Evolutionary conservation across 202 grass and related monocot species (phyloP), one percentile per base, ranked within the genome.

Genomic region (Setaria italica): DNA sequence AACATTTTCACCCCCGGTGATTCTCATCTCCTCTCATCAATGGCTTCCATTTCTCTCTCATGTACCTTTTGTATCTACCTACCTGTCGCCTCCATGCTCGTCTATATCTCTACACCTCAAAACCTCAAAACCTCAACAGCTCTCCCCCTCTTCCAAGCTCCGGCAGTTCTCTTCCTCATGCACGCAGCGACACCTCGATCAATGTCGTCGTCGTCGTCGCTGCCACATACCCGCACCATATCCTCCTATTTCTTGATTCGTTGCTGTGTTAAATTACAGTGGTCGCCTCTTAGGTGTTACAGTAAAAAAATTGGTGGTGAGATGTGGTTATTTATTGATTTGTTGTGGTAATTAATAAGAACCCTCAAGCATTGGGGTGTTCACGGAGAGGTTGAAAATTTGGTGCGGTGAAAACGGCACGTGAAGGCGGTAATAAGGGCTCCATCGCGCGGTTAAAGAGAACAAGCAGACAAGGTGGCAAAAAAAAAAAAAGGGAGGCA

Each of bases 261-360:
- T 84, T 90, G 29, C 78, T 88, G 83, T 90, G 77, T 77, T 77
- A 72, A 72, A 81, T 77, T 81, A 81, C 54, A 78, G 70, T 81
- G 80, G 84, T 76, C 53, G 7, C 74, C 67, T 64, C 63, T 39
- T 86, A 82, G 86, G 43, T 89, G 70, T 81, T 84, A 85, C 78
- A 91, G 76, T 84, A 83, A 85, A 90, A 72, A 43, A 60, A 29
- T 46, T 71, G 68, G 49, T 88, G 81, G 78, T 85, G 89, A 82
- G 89, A 82, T 84, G 85, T 89, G 87, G 87, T 91, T 89, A 90
- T 97, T 94, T 92, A 90, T 92, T 94, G 80, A 92, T 94, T 92
- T 92, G 80, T 94, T 86, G 67, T 87, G 89, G 89, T 91, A 90
- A 87, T 91, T 75, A 96, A 90, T 94, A 97, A 94, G 89, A 72